phyloP scores from a whole-genome alignment of 2,329 filamentous ascomycete genomes.

The Orbilia oligospora region DNA sequence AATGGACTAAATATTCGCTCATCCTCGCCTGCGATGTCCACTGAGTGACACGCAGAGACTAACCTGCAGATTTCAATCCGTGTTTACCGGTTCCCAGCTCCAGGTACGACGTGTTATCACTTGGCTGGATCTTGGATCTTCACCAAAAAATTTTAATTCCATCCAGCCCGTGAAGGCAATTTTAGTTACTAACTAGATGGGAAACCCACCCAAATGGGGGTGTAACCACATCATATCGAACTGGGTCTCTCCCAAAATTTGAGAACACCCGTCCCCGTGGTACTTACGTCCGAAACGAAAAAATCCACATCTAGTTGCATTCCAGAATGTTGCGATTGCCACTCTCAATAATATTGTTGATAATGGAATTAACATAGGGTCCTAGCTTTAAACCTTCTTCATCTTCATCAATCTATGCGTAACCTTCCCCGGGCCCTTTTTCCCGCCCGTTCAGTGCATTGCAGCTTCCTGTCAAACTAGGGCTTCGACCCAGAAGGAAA shows the following conservation, averaged over 20 bases:
- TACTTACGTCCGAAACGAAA: background rate
- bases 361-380: slow-evolving; percentile 9
- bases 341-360: slow-evolving; percentile 17
- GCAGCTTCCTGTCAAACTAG: slow-evolving; percentile 6
- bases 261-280: slow-evolving; percentile 11
- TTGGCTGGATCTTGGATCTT: slow-evolving; percentile 32
- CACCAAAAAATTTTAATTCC: background rate
- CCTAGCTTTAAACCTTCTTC: slow-evolving; percentile 24
- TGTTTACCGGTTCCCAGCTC: slow-evolving; percentile 30
- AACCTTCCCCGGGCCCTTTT: slow-evolving; percentile 13
- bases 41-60: slow-evolving; percentile 10
- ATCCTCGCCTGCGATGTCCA: slow-evolving; percentile 24
- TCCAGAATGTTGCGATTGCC: slow-evolving; percentile 34
- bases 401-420: slow-evolving; percentile 31
- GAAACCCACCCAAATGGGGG: slow-evolving; percentile 3
- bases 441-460: slow-evolving; percentile 27
- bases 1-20: slow-evolving; percentile 20
- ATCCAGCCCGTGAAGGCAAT: slow-evolving; percentile 12
- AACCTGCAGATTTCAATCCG: slow-evolving; percentile 15
- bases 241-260: background rate
- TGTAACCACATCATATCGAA: background rate
- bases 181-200: background rate
- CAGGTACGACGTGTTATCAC: slow-evolving; percentile 32
- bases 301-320: slow-evolving; percentile 10
- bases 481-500: slow-evolving; percentile 17